Base-by-base conservation (phyloP, 2,329 filamentous ascomycete species). In the Stemphylium beticola region DNA sequence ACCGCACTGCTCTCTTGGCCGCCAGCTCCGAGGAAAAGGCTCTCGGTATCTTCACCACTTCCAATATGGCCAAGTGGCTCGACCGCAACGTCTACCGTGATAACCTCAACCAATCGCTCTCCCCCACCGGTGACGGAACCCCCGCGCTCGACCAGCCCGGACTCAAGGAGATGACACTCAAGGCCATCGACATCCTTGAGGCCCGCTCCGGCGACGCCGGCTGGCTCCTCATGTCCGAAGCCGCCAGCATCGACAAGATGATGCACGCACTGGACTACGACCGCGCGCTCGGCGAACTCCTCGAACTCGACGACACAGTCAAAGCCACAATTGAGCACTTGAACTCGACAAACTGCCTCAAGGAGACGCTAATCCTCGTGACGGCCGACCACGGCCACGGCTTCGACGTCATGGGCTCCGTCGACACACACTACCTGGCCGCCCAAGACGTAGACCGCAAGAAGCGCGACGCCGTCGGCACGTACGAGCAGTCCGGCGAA, bases 311-410 rank as follows among this genome's bases (percentile, higher is more conserved):
- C 69, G 90, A 96, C 76, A 92, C 91, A 4, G 79, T 96, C 64
- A 86, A 86, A 47, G 89, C 89, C 15, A 92, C 90, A 3, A 82
- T 93, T 49, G 81, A 81, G 41, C 87, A 90, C 70, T 86, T 96
- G 38, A 81, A 85, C 66, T 77, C 82, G 29, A 79, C 91, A 6
- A 83, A 83, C 53, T 82, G 86, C 51, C 82, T 92, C 29, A 85
- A 93, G 9, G 85, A 92, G 57, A 96, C 91, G 1, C 84, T 93
- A 3, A 82, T 96, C 61, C 73, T 96, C 44, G 89, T 95, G 43
- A 92, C 91, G 3, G 89, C 91, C n/a, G 91, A 96, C 70, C 91
- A 95, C 80, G 91, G 91, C 37, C 91, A 96, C 77, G 91, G 91
- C 50, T 96, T 96, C 72, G 91, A 93, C 65, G 91, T 96, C 64